Evolutionary conservation across 2,329 filamentous ascomycete genomes (phyloP), one percentile per base, ranked within the genome.

Genomic region (Colletotrichum costaricense): DNA sequence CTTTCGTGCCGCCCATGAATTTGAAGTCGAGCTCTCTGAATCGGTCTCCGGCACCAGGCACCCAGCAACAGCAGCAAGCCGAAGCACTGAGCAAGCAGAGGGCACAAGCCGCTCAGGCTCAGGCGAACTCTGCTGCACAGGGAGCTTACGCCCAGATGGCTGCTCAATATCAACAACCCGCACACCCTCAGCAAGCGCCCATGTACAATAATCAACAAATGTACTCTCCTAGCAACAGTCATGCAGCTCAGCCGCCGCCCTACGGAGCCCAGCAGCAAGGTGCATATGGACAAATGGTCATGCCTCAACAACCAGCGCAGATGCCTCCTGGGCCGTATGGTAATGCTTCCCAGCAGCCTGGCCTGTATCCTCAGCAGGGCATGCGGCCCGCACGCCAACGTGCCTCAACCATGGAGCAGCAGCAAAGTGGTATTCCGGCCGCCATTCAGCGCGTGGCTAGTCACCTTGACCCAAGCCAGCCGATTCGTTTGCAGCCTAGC

Each of bases 1-100:
- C 95, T 4, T 99, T 99, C 80, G 94, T 98, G 60, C 97, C 97
- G 9, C 96, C 96, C 2, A 98, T 98, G 95, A 98, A 97, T 79
- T 86, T 98, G 73, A 98, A 98, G 82, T 92, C 95, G 24, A 94
- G 93, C 78, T 93, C 94, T 2, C 88, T 94, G 67, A 95, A 94
- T 81, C 91, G 97, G 79, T 97, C 96, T 24, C 94, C 95, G 16
- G 95, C 96, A 6, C 96, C 95, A 5, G 96, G 95, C 52, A 97
- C 97, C 19, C 95, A 98, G 81, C 95, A 98, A 82, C 97, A 98
- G 81, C 94, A 98, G 80, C 95, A 98, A 83, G 96, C 95, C 19
- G 97, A 98, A 80, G 95, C 95, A 49, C 86, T 97, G 69, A 97
- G 95, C 86, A 98, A 98, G 83, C 96, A 98, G 83, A 90, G 96